Base-by-base conservation (phyloP, 352 stramenopile species). In the Globisporangium cederbergense region DNA sequence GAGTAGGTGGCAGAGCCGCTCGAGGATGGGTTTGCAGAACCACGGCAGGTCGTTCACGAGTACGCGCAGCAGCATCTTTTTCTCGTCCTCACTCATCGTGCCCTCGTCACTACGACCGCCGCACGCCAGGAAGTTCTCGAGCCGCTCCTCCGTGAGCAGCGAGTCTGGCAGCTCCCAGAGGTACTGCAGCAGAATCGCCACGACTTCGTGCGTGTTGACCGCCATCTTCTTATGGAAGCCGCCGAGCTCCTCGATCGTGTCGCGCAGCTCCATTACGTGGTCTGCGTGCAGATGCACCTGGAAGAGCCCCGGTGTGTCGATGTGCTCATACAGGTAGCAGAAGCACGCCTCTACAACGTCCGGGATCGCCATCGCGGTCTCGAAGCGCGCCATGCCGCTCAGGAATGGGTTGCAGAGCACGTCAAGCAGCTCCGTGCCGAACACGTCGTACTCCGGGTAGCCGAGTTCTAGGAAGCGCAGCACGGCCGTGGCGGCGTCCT, bases 331-430 rank as follows among this genome's bases (percentile, higher is more conserved):
- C 22, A 95, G 51, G 52, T 90, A 89, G 73, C 82, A 91, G 42
- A 95, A 77, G 54, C 86, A 91, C 8, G 86, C 81, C 68, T 95
- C 86, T 0, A 75, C 76, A 36, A 95, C 83, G 67, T 95, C 86
- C 2, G 83, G 83, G 34, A 95, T 75, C n/a, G 83, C 86, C 58
- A 95, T 70, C n/a, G 86, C 77, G 25, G 86, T 90, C 66, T 95
- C 86, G 38, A 95, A 95, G 53, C 86, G 82, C 16, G 86, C 86
- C 78, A 95, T 90, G 59, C 86, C 83, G 46, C 86, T 91, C 13
- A 95, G 72, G 45, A 95, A 95, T 22, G 86, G 86, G 58, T 95
- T 95, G 67, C 83, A 93, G 47, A 95, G 59, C 50, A 90, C 86
- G 57, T 93, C 81, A 18, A 89, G 64, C 42, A 95, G 67, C 51